A percentile compares a stretch with the other conserved stretches of the same genome.
phyloP scores from a whole-genome alignment of 768 basidiomycete species.

The Lentinula detonsa region DNA sequence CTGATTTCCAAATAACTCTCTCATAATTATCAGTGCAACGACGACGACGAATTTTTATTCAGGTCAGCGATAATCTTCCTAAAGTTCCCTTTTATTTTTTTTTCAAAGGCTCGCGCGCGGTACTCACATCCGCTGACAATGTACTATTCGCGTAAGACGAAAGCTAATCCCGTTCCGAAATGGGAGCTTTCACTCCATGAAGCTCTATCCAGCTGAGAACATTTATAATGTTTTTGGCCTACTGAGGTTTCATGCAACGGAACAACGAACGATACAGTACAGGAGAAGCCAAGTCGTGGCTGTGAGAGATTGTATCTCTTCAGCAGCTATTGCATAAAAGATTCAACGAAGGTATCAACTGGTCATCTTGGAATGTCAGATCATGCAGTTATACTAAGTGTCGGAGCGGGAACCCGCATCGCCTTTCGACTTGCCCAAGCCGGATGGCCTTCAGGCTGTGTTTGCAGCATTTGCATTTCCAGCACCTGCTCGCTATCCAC shows the following conservation, averaged over 20 bases:
- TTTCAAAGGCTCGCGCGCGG: background rate
- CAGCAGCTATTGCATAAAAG: background rate
- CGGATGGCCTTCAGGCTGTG: slow-evolving; percentile 33
- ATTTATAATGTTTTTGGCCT: background rate
- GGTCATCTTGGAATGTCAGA: background rate
- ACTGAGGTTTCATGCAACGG: background rate
- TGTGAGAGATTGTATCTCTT: too few species aligned
- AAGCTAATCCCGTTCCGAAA: background rate
- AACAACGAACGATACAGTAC: too few species aligned
- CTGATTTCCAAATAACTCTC: too few species aligned
- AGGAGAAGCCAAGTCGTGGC: too few species aligned
- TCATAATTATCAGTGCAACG: too few species aligned
- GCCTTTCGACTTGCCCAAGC: slow-evolving; percentile 41
- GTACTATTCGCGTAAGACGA: background rate
- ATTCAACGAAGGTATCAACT: background rate
- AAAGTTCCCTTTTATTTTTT: too few species aligned
- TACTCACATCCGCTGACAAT: background rate
- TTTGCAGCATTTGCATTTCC: slow-evolving; percentile 29
- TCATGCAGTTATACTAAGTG: background rate
- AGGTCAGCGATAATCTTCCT: too few species aligned
- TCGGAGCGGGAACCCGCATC: slow-evolving; percentile 27
- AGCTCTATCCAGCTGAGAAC: background rate
- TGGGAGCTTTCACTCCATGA: background rate
- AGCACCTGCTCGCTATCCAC: slow-evolving; percentile 41
- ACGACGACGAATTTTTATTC: too few species aligned